Evolutionary conservation across 2,329 filamentous ascomycete species (phyloP).

Genomic region (Didymella glomerata): DNA sequence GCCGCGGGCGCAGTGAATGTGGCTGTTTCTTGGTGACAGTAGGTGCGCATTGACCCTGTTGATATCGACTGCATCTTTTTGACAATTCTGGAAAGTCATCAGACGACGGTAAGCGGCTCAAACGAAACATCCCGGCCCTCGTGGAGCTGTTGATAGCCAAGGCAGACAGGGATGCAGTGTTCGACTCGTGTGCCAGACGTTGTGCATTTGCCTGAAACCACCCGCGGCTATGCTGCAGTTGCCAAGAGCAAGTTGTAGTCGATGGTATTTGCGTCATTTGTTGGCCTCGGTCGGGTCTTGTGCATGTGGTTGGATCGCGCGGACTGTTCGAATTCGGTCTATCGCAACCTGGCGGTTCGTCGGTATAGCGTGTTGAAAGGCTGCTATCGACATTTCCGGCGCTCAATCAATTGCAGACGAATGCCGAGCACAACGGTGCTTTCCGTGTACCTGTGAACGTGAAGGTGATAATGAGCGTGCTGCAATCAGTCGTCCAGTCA

Average conservation of each 20-base stretch:
- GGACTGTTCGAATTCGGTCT: conserved; percentile 7
- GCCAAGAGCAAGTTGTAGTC: background rate
- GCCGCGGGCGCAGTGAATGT: background rate
- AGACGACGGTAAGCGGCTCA: conserved; percentile 8
- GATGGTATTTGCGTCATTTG: conserved; percentile 9
- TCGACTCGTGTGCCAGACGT: conserved; percentile 2
- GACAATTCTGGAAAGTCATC: conserved; percentile 8
- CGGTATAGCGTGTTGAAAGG: conserved; percentile 2
- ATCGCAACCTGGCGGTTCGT: conserved; percentile 6
- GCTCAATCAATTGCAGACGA: conserved; percentile 1
- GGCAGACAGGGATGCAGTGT: conserved; percentile 1
- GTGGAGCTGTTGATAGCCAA: conserved; percentile 9
- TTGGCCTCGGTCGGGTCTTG: background rate
- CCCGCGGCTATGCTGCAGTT: conserved; percentile 1
- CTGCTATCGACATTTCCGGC: conserved; percentile 3
- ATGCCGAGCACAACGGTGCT: background rate
- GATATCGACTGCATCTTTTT: conserved; percentile 11
- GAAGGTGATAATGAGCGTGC: background rate
- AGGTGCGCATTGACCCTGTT: background rate
- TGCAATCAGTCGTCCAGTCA: background rate
- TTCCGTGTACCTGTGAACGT: background rate
- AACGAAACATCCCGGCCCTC: background rate
- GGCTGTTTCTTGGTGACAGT: background rate
- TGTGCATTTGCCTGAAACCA: background rate
- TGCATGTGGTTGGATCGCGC: conserved; percentile 11